phyloP scores from a whole-genome alignment of 345 rosid genomes.

The Cardamine chenopodiifolia region DNA sequence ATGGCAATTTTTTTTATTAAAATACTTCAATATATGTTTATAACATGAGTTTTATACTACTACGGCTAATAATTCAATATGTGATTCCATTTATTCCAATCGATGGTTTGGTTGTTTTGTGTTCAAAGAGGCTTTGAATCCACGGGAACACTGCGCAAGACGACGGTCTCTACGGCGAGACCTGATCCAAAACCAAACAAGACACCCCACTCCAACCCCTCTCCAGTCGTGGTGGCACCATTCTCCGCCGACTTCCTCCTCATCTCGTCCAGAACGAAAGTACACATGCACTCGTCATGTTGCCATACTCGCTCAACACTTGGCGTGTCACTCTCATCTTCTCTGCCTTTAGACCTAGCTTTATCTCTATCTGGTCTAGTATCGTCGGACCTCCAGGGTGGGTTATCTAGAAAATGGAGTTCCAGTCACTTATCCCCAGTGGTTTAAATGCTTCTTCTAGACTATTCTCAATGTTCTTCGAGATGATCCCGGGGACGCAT shows the following conservation, averaged over 20 bases:
- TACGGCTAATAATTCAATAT: too few species aligned
- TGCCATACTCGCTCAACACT: slow-evolving; percentile 67
- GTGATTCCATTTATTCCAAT: too few species aligned
- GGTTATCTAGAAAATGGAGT: slow-evolving; percentile 74
- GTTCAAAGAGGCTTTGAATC: too few species aligned
- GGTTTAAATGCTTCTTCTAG: slow-evolving; percentile 65
- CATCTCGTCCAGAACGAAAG: slow-evolving; percentile 74
- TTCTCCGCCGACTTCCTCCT: slow-evolving; percentile 57
- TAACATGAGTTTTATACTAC: too few species aligned
- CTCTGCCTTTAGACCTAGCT: slow-evolving; percentile 52
- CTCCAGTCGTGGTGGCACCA: slow-evolving; percentile 66
- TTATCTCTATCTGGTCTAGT: slow-evolving; percentile 58
- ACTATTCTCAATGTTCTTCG: slow-evolving; percentile 69
- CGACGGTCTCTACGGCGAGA: slow-evolving; percentile 75
- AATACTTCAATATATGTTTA: too few species aligned
- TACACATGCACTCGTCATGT: slow-evolving; percentile 84
- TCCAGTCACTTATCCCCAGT: slow-evolving; percentile 72
- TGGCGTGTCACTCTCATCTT: slow-evolving; percentile 61
- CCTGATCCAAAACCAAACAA: slow-evolving; percentile 85
- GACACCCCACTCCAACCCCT: slow-evolving; percentile 88
- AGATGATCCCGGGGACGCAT: slow-evolving; percentile 65
- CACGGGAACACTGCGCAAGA: slow-evolving; percentile 57
- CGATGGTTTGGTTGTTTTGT: too few species aligned
- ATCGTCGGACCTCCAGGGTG: slow-evolving; percentile 85
- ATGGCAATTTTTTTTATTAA: too few species aligned